Evolutionary conservation across 176 grass and related monocot species (phyloP), one percentile per base, ranked within the genome.

Genomic region (Bonia amplexicaulis): DNA sequence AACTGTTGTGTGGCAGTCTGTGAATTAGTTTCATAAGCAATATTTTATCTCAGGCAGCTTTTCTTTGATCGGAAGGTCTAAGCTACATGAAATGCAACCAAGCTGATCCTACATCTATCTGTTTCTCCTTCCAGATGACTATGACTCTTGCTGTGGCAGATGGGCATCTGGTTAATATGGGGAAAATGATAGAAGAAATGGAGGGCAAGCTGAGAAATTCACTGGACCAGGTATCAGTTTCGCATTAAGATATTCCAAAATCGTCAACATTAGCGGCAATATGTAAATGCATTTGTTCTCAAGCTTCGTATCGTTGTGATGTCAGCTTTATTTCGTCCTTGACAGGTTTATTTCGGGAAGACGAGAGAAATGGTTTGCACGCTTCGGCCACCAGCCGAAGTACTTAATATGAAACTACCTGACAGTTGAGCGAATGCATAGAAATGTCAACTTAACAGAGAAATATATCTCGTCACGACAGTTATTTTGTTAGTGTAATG

Each of bases 131-230:
- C 68, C 84, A 99, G 97, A 94, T 94, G 90, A 92, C 70, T 72
- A 80, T 92, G 77, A 90, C 90, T 29, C 97, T 99, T 63, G 84
- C 97, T 70, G 72, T 96, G 33, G 93, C 79, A 82, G 97, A 99
- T 47, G 97, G 97, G 12, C 97, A 99, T 79, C 83, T 99, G 61
- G 91, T 91, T 86, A 99, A 99, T 80, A 99, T 99, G 93, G 97
- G 97, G 71, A 99, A 87, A 89, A 96, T 99, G 93, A 99, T 99
- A 66, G 97, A 99, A 84, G 97, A 99, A 83, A 99, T 99, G 93
- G 97, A 99, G 66, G 90, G 92, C 61, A 99, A 99, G 82, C 88
- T 99, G 63, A 96, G 97, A 72, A 96, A 96, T 87, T 96, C 93
- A 51, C 67, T 99, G 47, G 97, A 96, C 75, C 97, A 96, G 88